Evolutionary conservation across 2,329 filamentous ascomycete species (phyloP).

Genomic region (Trichoderma sp.): DNA sequence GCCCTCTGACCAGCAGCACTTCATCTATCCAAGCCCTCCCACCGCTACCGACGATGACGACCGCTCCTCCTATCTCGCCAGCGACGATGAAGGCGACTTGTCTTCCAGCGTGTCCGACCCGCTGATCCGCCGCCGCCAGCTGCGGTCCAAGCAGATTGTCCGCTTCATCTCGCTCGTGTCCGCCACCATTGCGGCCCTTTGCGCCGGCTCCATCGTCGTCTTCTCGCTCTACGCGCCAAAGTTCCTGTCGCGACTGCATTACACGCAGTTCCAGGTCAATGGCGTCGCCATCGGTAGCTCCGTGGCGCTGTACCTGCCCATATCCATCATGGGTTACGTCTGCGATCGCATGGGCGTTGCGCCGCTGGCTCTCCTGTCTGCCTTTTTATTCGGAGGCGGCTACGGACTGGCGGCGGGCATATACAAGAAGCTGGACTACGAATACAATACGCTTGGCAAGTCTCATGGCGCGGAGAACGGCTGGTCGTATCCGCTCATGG

Average conservation of each 20-base stretch:
- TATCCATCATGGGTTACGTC: constrained; percentile 84
- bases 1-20: constrained; percentile 20
- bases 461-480: constrained; percentile 49
- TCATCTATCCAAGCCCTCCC: constrained; percentile 22
- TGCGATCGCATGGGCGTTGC: constrained; percentile 88
- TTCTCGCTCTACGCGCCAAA: constrained; percentile 93
- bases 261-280: constrained; percentile 92
- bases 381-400: constrained; percentile 74
- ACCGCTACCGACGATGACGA: constrained; percentile 33
- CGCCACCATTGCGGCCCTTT: constrained; percentile 65
- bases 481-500: constrained; percentile 81
- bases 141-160: constrained; percentile 40
- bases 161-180: constrained; percentile 57
- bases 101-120: constrained; percentile 24
- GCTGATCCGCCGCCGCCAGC: constrained; percentile 33
- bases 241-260: constrained; percentile 83
- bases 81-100: constrained; percentile 20
- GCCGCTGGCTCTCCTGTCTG: constrained; percentile 73
- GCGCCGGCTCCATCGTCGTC: constrained; percentile 87
- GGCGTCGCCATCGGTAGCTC: constrained; percentile 84
- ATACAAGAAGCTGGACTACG: constrained; percentile 62
- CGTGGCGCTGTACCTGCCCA: constrained; percentile 88
- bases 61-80: constrained; percentile 32
- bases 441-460: constrained; percentile 43
- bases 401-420: constrained; percentile 83